Conservation (phyloP, 2,329 filamentous ascomycete species). For the Fragosphaeria purpurea region DNA sequence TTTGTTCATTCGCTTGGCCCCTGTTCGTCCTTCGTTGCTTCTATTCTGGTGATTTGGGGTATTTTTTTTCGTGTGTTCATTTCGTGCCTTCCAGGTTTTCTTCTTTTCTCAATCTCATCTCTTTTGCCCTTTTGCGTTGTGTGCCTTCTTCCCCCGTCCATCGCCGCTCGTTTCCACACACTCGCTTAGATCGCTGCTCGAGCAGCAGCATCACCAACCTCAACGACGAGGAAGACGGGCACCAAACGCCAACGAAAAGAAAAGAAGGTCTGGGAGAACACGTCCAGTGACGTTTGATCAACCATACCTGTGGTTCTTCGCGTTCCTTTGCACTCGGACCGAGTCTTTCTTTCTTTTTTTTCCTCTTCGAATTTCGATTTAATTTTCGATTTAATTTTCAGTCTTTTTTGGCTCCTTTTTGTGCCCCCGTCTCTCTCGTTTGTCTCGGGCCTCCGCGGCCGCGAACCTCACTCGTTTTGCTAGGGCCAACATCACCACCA, state of each 20-base stretch:
- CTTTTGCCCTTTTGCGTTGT: not conserved
- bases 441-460: conserved; percentile 2
- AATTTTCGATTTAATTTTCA: not conserved
- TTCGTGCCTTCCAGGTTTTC: no score
- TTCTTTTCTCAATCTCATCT: no score
- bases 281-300: no score
- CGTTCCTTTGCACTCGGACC: not conserved
- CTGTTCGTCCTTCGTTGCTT: no score
- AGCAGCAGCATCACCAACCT: no score
- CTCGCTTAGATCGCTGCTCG: no score
- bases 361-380: not conserved
- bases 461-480: not conserved
- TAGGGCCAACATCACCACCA: conserved; percentile 29
- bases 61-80: not conserved
- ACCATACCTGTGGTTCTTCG: not conserved
- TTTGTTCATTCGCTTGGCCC: no score
- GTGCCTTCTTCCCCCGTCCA: no score
- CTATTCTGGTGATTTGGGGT: no score
- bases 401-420: conserved; percentile 1
- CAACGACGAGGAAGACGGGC: not conserved
- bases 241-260: not conserved
- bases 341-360: not conserved
- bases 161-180: no score
- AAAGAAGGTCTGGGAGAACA: not conserved
- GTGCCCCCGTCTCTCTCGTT: not conserved